phyloP scores from a whole-genome alignment of 495 filamentous ascomycete species.

The Aspergillus nanangensis region DNA sequence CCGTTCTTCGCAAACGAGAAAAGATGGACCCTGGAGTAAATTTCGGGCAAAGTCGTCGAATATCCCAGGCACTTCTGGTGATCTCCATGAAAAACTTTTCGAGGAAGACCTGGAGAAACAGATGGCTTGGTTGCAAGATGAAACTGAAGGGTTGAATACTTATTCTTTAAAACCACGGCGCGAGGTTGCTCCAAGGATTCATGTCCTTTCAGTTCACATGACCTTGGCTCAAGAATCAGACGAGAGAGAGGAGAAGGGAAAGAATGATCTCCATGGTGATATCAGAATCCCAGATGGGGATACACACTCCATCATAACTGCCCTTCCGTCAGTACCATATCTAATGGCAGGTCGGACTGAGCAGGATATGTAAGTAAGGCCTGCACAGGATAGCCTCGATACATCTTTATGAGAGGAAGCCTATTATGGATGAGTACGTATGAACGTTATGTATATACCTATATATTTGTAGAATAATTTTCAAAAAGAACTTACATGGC shows the following conservation, averaged over 20 bases:
- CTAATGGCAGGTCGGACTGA: background rate
- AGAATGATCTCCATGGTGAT: too few species aligned
- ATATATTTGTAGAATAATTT: too few species aligned
- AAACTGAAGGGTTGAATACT: conserved; percentile 26
- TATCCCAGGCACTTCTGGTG: conserved; percentile 5
- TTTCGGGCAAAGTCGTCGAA: conserved; percentile 28
- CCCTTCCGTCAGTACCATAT: conserved; percentile 30
- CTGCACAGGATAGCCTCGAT: too few species aligned
- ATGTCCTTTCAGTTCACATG: conserved; percentile 30
- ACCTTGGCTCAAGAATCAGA: conserved; percentile 20
- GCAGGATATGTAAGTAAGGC: too few species aligned
- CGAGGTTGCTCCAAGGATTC: conserved; percentile 27
- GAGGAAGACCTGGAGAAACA: conserved; percentile 19
- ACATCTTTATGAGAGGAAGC: background rate
- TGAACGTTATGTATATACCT: too few species aligned
- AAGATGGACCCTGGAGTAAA: conserved; percentile 30
- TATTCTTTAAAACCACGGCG: conserved; percentile 32
- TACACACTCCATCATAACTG: conserved; percentile 31
- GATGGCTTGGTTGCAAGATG: conserved; percentile 31
- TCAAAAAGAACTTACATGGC: too few species aligned
- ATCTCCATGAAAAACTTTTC: conserved; percentile 6
- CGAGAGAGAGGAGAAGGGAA: conserved; percentile 2
- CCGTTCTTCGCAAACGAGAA: conserved; percentile 14
- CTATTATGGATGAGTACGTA: too few species aligned
- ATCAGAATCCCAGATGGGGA: conserved; percentile 13